phyloP scores from a whole-genome alignment of 345 rosid species.

The Eucalyptus sp. region DNA sequence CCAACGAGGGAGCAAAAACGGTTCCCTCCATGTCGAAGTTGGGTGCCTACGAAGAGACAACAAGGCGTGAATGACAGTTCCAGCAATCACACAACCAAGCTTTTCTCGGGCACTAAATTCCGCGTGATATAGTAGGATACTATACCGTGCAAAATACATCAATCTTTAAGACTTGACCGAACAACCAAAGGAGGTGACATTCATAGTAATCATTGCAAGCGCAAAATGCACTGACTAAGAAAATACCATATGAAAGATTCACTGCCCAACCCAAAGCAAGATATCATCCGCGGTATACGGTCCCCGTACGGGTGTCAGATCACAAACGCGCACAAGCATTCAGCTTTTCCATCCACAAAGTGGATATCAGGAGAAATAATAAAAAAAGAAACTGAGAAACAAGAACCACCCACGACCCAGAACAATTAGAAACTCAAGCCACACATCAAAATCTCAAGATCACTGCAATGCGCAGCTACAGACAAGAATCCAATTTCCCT shows the following conservation, averaged over 20 bases:
- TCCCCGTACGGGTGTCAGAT: not conserved
- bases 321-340: not conserved
- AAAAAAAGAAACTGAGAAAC: not conserved
- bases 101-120: not conserved
- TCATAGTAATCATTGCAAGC: not conserved
- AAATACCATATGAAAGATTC: not conserved
- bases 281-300: not conserved
- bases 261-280: not conserved
- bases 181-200: not conserved
- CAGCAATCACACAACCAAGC: not conserved
- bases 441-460: not conserved
- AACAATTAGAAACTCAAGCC: not conserved
- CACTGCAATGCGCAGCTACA: not conserved
- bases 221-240: not conserved
- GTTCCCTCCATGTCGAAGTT: constrained; percentile 49
- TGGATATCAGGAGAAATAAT: not conserved
- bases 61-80: not conserved
- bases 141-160: not conserved
- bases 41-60: not conserved
- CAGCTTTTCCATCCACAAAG: not conserved
- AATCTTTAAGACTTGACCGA: not conserved
- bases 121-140: not conserved
- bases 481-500: not conserved
- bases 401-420: not conserved
- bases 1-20: constrained; percentile 68